phyloP scores from a whole-genome alignment of 352 stramenopile genomes.

The Globisporangium megalacanthum region DNA sequence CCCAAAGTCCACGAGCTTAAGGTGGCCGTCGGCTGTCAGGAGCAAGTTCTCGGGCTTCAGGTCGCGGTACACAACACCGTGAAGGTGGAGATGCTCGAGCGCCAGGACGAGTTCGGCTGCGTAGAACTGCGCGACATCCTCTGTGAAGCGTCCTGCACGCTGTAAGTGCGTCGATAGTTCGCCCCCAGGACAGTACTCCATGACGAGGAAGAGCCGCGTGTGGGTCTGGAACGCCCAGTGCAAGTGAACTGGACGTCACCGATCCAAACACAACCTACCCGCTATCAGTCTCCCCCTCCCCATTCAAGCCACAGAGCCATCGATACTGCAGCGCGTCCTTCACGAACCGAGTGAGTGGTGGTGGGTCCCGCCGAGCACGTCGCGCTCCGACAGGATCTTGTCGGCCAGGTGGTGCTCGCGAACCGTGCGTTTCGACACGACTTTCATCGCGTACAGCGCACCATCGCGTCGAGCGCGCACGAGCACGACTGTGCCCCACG shows the following conservation, averaged over 20 bases:
- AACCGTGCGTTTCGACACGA: conserved; percentile 53
- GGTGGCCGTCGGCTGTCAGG: conserved; percentile 51
- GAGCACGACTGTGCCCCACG: conserved; percentile 80
- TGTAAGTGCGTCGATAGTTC: conserved; percentile 60
- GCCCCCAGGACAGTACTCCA: conserved; percentile 78
- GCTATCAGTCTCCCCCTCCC: background rate
- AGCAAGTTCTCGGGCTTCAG: conserved; percentile 80
- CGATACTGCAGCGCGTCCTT: too few relatives aligned
- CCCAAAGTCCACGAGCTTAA: conserved; percentile 82
- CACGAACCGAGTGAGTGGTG: conserved; percentile 50
- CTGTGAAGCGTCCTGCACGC: conserved; percentile 34
- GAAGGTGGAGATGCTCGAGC: conserved; percentile 77
- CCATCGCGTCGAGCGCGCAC: conserved; percentile 49
- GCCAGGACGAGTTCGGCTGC: conserved; percentile 64
- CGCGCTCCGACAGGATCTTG: conserved; percentile 66
- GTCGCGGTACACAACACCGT: conserved; percentile 80
- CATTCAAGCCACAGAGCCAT: background rate
- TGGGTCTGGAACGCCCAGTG: conserved; percentile 76
- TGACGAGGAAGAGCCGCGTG: conserved; percentile 61
- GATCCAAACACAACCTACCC: background rate
- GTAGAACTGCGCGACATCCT: conserved; percentile 66
- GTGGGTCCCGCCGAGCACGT: conserved; percentile 67
- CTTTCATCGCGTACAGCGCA: conserved; percentile 79
- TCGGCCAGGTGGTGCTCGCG: conserved; percentile 43
- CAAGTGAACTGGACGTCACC: conserved; percentile 42